Percentiles rank a stretch among this genome's conserved stretches.
Evolutionary conservation across 2,329 filamentous ascomycete species (phyloP).

Genomic region (Simplicillium aogashimaense): DNA sequence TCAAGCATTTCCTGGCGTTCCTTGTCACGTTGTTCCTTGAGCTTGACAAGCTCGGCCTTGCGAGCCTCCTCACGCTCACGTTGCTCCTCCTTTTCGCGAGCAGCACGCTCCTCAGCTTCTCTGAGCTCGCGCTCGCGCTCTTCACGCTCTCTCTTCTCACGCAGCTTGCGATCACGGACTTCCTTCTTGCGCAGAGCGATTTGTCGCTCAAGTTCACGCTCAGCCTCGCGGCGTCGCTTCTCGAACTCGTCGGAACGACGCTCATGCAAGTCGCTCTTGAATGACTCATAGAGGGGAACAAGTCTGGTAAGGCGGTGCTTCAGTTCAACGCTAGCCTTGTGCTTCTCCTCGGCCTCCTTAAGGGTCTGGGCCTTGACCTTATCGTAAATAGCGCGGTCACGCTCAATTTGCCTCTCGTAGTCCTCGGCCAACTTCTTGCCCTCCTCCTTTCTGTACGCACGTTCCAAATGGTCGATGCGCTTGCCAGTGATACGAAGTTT

Average conservation of each 20-base stretch:
- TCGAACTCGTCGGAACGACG: slow-evolving; percentile 92
- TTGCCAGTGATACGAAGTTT: slow-evolving; percentile 86
- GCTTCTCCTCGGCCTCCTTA: slow-evolving; percentile 73
- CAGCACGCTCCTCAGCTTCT: slow-evolving; percentile 79
- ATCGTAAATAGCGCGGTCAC: slow-evolving; percentile 73
- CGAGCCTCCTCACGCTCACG: slow-evolving; percentile 70
- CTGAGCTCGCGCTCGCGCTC: slow-evolving; percentile 67
- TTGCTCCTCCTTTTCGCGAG: slow-evolving; percentile 79
- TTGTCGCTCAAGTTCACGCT: slow-evolving; percentile 87
- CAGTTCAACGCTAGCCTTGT: slow-evolving; percentile 83
- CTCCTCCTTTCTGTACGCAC: slow-evolving; percentile 93
- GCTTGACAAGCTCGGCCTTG: slow-evolving; percentile 56
- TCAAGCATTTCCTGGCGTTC: slow-evolving; percentile 59
- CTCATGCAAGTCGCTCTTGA: slow-evolving; percentile 73
- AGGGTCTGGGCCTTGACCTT: slow-evolving; percentile 67
- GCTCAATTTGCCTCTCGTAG: slow-evolving; percentile 72
- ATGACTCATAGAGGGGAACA: slow-evolving; percentile 74
- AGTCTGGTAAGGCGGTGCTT: slow-evolving; percentile 87
- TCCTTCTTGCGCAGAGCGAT: slow-evolving; percentile 84
- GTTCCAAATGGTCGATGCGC: slow-evolving; percentile 92
- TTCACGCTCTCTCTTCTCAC: slow-evolving; percentile 76
- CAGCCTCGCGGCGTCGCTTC: slow-evolving; percentile 81
- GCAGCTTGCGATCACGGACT: slow-evolving; percentile 69
- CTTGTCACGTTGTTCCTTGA: slow-evolving; percentile 55
- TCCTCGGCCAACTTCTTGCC: slow-evolving; percentile 82